Evolutionary conservation across 2,329 filamentous ascomycete species (phyloP).

Genomic region (Diaporthe sp.): DNA sequence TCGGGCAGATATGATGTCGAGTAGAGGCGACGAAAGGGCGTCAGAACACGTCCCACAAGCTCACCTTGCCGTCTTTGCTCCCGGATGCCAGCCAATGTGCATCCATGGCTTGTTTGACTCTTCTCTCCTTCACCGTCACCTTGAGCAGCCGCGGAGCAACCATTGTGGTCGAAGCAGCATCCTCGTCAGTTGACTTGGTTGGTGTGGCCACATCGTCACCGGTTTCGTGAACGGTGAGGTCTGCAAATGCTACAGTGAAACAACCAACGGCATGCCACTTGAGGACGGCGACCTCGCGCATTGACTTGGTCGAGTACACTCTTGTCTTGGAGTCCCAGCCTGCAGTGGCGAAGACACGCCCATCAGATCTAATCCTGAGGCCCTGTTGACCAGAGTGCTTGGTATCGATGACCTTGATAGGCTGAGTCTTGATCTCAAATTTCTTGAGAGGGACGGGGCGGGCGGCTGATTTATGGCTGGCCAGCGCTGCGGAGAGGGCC

Average conservation of each 20-base stretch:
- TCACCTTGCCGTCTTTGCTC: slow-evolving; percentile 94
- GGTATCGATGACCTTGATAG: slow-evolving; percentile 75
- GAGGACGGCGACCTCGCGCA: slow-evolving; percentile 90
- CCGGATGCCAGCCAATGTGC: slow-evolving; percentile 93
- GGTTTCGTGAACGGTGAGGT: slow-evolving; percentile 42
- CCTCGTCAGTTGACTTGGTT: not conserved
- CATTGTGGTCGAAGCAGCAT: slow-evolving; percentile 37
- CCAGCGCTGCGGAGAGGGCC: slow-evolving; percentile 28
- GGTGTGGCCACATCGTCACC: slow-evolving; percentile 11
- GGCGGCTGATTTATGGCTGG: slow-evolving; percentile 12
- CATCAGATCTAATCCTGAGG: slow-evolving; percentile 81
- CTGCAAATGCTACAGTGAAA: slow-evolving; percentile 81
- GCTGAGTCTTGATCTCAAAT: slow-evolving; percentile 49
- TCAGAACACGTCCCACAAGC: slow-evolving; percentile 93
- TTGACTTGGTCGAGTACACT: slow-evolving; percentile 82
- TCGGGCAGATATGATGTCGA: not conserved
- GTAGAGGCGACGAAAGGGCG: not conserved
- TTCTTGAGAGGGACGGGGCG: slow-evolving; percentile 27
- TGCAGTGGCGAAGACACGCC: slow-evolving; percentile 85
- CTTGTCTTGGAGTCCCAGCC: slow-evolving; percentile 90
- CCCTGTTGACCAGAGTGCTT: slow-evolving; percentile 93
- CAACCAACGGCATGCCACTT: slow-evolving; percentile 95
- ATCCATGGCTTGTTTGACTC: slow-evolving; percentile 71
- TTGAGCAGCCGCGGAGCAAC: slow-evolving; percentile 44
- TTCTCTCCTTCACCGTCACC: slow-evolving; percentile 69